phyloP scores from a whole-genome alignment of 148 eudicot genomes.

The Arctostaphylos glauca region DNA sequence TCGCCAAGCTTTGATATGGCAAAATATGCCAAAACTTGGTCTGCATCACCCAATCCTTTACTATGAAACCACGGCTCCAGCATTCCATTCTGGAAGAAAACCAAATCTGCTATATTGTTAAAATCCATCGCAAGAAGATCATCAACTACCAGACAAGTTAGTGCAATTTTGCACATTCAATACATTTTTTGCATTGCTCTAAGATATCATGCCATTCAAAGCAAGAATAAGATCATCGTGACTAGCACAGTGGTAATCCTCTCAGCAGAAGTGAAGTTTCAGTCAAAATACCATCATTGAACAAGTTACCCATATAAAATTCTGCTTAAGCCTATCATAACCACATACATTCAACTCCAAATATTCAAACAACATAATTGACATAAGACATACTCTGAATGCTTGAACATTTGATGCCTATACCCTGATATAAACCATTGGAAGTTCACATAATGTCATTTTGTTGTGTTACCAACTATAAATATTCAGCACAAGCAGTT shows the following conservation, averaged over 20 bases:
- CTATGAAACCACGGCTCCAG: slow-evolving; percentile 93
- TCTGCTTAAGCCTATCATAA: background rate
- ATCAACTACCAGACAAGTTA: background rate
- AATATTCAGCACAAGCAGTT: too few relatives aligned
- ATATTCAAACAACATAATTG: background rate
- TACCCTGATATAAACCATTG: background rate
- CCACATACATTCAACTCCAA: background rate
- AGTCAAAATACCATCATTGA: background rate
- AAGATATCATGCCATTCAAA: background rate
- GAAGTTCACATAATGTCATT: too few relatives aligned
- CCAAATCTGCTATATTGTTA: slow-evolving; percentile 96
- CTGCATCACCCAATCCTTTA: slow-evolving; percentile 80
- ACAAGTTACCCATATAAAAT: background rate
- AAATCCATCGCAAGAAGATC: slow-evolving; percentile 20
- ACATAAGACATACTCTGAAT: background rate
- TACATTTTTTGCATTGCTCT: background rate
- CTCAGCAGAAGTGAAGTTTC: background rate
- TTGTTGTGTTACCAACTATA: too few relatives aligned
- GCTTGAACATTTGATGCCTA: background rate
- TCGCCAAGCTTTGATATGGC: slow-evolving; percentile 93
- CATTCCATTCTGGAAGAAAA: slow-evolving; percentile 99
- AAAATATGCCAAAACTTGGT: slow-evolving; percentile 93
- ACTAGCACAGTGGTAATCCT: too few relatives aligned
- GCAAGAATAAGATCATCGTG: background rate
- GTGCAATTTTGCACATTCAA: background rate